Percentiles rank a stretch among this genome's conserved stretches.
Conservation (phyloP, 192 early-diverging fungal genomes). For the Helicostylum pulchrum region DNA sequence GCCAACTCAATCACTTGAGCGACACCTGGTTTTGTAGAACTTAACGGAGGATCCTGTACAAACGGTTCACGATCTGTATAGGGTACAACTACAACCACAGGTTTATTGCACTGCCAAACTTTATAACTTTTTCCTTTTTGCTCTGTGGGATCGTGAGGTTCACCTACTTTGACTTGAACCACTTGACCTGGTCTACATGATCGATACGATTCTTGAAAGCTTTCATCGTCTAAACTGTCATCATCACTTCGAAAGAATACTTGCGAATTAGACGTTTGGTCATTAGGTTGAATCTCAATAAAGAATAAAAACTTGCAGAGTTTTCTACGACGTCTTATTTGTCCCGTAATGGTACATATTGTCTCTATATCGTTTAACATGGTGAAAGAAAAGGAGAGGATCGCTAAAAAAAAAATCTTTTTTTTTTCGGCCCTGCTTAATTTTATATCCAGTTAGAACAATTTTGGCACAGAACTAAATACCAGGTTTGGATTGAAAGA, state of each 20-base stretch:
- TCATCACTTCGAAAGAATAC: constrained; percentile 47
- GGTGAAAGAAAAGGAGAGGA: background rate
- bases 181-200: constrained; percentile 15
- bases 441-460: too few relatives aligned
- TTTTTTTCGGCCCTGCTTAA: too few relatives aligned
- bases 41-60: constrained; percentile 9
- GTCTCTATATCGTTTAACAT: background rate
- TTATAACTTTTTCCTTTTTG: background rate
- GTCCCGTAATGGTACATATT: constrained; percentile 8
- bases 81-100: background rate
- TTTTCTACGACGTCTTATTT: constrained; percentile 22
- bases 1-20: background rate
- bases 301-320: constrained; percentile 20
- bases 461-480: too few relatives aligned
- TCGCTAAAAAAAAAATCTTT: background rate
- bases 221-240: constrained; percentile 10
- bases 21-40: background rate
- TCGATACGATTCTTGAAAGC: constrained; percentile 19
- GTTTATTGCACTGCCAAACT: constrained; percentile 17
- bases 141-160: constrained; percentile 17
- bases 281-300: constrained; percentile 15
- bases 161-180: constrained; percentile 18
- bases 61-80: constrained; percentile 6
- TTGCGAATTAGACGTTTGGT: constrained; percentile 25
- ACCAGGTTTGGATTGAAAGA: too few relatives aligned